Conservation (phyloP, 345 rosid species). For the Triadica sebifera region DNA sequence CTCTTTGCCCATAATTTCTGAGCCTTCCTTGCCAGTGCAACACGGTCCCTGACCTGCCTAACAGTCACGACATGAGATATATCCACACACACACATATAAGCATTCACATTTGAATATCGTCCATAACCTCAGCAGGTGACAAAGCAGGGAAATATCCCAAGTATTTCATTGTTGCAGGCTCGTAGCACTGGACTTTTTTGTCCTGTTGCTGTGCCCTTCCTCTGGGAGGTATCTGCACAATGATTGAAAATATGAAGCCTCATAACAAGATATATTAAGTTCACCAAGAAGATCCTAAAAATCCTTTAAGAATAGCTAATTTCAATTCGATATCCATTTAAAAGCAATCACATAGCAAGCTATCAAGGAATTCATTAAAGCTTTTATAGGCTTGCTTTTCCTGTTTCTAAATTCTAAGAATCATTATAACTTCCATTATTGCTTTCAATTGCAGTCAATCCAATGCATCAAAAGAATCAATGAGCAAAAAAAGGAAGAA, state of each 20-base stretch:
- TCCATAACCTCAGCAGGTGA: constrained; percentile 64
- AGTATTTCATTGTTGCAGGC: constrained; percentile 96
- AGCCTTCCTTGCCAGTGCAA: constrained; percentile 82
- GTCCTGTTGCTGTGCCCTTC: constrained; percentile 78
- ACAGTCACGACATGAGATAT: background rate
- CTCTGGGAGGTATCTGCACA: constrained; percentile 85
- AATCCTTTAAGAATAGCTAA: background rate
- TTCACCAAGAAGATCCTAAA: background rate
- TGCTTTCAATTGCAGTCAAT: background rate
- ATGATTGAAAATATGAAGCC: background rate
- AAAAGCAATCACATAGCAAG: background rate
- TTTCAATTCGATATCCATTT: background rate
- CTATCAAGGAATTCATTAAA: background rate
- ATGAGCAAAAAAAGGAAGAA: background rate
- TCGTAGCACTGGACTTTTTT: constrained; percentile 93
- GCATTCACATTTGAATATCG: background rate
- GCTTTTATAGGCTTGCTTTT: background rate
- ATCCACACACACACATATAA: background rate
- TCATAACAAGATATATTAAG: background rate
- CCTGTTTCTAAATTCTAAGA: background rate
- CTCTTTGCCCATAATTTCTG: constrained; percentile 90
- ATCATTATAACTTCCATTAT: background rate
- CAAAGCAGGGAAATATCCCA: constrained; percentile 80
- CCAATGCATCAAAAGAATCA: background rate
- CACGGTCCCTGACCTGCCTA: constrained; percentile 71